Conservation (phyloP, 2,329 filamentous ascomycete genomes). For the Chrysoporthe cubensis region DNA sequence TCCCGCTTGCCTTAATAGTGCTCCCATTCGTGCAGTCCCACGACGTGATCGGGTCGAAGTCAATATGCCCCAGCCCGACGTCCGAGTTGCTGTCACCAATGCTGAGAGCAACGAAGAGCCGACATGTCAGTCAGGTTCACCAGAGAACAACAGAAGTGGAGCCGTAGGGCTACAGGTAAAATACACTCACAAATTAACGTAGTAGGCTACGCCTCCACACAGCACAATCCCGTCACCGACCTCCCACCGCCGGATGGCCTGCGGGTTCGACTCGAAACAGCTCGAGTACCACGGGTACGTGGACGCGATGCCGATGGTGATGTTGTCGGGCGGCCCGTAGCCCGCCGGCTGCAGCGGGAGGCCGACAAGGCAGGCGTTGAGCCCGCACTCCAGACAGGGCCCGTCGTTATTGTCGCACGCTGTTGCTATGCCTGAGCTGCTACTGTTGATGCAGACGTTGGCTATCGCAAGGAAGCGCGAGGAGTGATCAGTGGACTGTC, state of each 20-base stretch:
- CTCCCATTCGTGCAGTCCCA: conserved; percentile 14
- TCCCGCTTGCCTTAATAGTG: conserved; percentile 18
- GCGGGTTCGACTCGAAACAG: conserved; percentile 25
- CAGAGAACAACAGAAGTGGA: not conserved
- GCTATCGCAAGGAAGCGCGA: not conserved
- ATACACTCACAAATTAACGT: conserved; percentile 11
- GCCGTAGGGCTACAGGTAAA: no score
- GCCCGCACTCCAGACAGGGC: conserved; percentile 17
- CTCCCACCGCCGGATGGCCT: conserved; percentile 20
- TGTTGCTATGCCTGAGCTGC: not conserved
- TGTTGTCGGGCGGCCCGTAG: conserved; percentile 20
- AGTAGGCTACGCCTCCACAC: conserved; percentile 20
- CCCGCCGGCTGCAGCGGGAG: conserved; percentile 24
- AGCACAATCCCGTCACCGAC: conserved; percentile 15
- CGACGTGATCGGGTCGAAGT: conserved; percentile 10
- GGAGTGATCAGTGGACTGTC: no score
- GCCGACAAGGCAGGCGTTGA: conserved; percentile 13
- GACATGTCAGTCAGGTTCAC: not conserved
- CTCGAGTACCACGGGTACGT: conserved; percentile 10
- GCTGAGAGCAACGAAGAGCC: not conserved
- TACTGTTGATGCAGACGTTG: conserved; percentile 22
- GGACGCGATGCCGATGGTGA: conserved; percentile 15
- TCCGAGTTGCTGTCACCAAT: not conserved
- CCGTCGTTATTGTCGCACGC: conserved; percentile 21
- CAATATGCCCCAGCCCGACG: not conserved